Percentiles rank a stretch among this genome's conserved stretches.
phyloP scores from a whole-genome alignment of 345 rosid species.

The Barbarea vulgaris region DNA sequence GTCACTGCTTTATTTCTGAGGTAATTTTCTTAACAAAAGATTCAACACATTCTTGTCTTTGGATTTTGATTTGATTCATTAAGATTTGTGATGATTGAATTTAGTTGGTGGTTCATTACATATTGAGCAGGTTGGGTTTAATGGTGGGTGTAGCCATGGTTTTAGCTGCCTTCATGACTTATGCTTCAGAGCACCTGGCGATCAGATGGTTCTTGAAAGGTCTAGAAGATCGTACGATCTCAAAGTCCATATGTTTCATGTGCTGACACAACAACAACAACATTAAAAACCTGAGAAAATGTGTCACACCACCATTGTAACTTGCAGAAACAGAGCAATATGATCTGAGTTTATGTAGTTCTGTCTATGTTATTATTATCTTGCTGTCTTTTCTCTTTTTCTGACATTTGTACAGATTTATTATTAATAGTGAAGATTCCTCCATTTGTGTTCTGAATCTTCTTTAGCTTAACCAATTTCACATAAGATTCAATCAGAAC shows the following conservation, averaged over 20 bases:
- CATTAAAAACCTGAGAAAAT: neutral
- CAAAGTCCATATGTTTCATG: slow-evolving; percentile 50
- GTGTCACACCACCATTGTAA: slow-evolving; percentile 21
- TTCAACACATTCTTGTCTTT: slow-evolving; percentile 10
- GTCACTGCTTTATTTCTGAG: slow-evolving; percentile 78
- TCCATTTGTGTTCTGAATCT: slow-evolving; percentile 2
- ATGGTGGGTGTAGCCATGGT: slow-evolving; percentile 79
- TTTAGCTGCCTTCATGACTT: slow-evolving; percentile 84
- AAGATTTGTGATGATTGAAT: neutral
- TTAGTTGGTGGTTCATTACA: neutral
- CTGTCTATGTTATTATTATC: slow-evolving; percentile 16
- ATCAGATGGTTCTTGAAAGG: slow-evolving; percentile 72
- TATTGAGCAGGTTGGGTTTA: slow-evolving; percentile 65
- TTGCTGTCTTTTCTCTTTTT: neutral
- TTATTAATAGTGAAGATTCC: neutral
- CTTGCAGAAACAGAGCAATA: slow-evolving; percentile 10
- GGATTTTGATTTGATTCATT: slow-evolving; percentile 9
- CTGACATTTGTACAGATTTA: slow-evolving; percentile 29
- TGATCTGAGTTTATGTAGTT: neutral
- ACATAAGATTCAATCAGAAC: neutral
- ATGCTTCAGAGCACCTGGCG: slow-evolving; percentile 84
- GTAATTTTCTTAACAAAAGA: slow-evolving; percentile 49
- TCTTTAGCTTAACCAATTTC: neutral
- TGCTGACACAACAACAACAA: slow-evolving; percentile 42
- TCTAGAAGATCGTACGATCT: slow-evolving; percentile 58